phyloP scores from a whole-genome alignment of 1,284 basidiomycete genomes.

The Marasmius fiardii region DNA sequence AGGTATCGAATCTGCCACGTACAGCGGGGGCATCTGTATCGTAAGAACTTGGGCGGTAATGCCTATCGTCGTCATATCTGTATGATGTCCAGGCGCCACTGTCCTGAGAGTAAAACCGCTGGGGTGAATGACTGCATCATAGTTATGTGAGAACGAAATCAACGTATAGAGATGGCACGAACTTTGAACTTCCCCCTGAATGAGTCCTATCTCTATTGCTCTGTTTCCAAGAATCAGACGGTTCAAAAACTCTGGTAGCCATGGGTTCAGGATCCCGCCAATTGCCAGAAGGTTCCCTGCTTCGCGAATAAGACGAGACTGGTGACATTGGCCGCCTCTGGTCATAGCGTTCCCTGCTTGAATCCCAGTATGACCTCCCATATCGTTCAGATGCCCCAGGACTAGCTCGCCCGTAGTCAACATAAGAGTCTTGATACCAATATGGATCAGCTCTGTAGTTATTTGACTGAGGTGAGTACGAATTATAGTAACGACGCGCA shows the following conservation, averaged over 20 bases:
- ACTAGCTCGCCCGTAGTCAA: constrained; percentile 8
- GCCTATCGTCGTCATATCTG: constrained; percentile 18
- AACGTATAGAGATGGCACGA: constrained; percentile 21
- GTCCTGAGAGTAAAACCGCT: background rate
- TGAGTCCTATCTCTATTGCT: constrained; percentile 36
- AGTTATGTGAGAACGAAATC: background rate
- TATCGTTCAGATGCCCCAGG: constrained; percentile 12
- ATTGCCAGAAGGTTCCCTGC: constrained; percentile 9
- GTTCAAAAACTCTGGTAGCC: constrained; percentile 63
- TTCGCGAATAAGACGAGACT: background rate
- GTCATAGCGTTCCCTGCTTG: constrained; percentile 5
- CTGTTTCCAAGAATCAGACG: constrained; percentile 69
- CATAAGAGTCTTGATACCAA: constrained; percentile 5
- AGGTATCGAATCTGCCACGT: constrained; percentile 34
- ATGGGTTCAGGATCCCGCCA: constrained; percentile 19
- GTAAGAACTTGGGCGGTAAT: constrained; percentile 17
- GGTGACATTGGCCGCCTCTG: constrained; percentile 19
- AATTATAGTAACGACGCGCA: constrained; percentile 6
- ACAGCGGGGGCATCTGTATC: constrained; percentile 18
- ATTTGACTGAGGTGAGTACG: constrained; percentile 3
- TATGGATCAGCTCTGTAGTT: constrained; percentile 1
- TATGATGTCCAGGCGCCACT: background rate
- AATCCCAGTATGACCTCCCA: constrained; percentile 6
- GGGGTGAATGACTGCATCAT: background rate
- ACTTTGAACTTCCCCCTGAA: constrained; percentile 21